These are phyloP conservation scores for Houttuynia cordata DNA, from an alignment of 164 flowering plant species.

Conservation along the genomic window DNA sequence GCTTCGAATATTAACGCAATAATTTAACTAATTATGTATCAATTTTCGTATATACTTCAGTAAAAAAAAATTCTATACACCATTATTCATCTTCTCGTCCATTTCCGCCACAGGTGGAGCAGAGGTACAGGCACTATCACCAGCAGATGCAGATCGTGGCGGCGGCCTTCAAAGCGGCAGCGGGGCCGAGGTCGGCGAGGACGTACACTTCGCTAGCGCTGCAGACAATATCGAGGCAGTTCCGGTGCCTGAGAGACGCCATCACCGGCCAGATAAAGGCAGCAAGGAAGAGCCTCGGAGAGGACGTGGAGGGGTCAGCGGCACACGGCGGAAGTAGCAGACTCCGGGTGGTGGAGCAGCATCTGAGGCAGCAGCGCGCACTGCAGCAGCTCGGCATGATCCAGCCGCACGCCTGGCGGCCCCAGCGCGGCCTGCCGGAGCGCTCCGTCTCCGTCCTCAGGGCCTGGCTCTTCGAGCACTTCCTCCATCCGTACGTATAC, in stretches of 20 bases:
- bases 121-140: slow-evolving; percentile 89
- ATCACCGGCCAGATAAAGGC: slow-evolving; percentile 55
- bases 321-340: slow-evolving; percentile 27
- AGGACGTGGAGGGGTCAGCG: slow-evolving; percentile 32
- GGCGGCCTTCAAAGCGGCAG: slow-evolving; percentile 72
- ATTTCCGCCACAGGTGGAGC: slow-evolving; percentile 55
- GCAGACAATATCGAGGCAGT: slow-evolving; percentile 85
- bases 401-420: slow-evolving; percentile 98
- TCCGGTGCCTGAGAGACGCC: slow-evolving; percentile 80
- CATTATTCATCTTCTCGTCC: no score
- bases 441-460: slow-evolving; percentile 93
- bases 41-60: no score
- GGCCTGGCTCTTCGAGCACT: slow-evolving; percentile 99
- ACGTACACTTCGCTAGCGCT: slow-evolving; percentile 88
- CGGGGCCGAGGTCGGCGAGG: slow-evolving; percentile 76
- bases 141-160: slow-evolving; percentile 89
- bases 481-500: slow-evolving; percentile 89
- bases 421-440: slow-evolving; percentile 95
- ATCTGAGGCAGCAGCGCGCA: slow-evolving; percentile 75
- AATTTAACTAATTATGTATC: no score
- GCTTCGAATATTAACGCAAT: no score
- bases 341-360: slow-evolving; percentile 72
- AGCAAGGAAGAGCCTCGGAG: slow-evolving; percentile 61
- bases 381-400: slow-evolving; percentile 93
- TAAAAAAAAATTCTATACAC: no score